Base-by-base conservation (phyloP, 805 yeast genomes). In the Ogataea saltuana region DNA sequence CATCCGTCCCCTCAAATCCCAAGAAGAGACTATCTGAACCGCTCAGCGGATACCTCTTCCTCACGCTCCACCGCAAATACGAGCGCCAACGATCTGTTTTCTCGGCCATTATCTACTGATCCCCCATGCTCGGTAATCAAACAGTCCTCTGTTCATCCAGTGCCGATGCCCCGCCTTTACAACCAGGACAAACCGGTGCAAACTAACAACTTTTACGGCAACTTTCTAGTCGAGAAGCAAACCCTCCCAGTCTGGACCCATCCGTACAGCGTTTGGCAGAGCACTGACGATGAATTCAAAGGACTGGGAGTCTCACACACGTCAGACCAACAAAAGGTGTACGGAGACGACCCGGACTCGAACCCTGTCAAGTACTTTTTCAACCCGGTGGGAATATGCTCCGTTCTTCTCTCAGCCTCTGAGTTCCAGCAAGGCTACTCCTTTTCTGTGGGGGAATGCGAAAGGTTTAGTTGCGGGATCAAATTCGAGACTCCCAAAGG, bases 131-230 rank as follows among this genome's bases (percentile, higher is more conserved):
- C 52, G 2, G 51, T 44, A 13, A 53, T 61, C 11, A 25, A 26
- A n/a, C 15, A 43, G 78, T 72, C 89, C 1, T 79, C 78, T 42
- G 86, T 87, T 2, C 86, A 85, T 56, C 81, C 88, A 7, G 70
- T 84, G 6, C 81, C 85, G 80, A 69, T 74, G 44, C 72, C 83
- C 4, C 72, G 67, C 44, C 79, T 74, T 41, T 67, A 64, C 23
- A 30, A 42, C 7, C 44, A 45, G 12, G 54, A 60, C 19, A 89
- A 88, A 4, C 66, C 68, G 10, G 70, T 83, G 21, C 82, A 82
- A 47, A 86, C 95, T 6, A 87, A 87, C 61, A 85, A 86, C 57
- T 87, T 86, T 56, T 87, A 81, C 60, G 83, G 85, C 27, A 87
- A 87, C 63, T 64, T 87, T 61, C 62, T 86, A 9, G 70, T 87